Conservation (phyloP, 345 rosid genomes). For the Mallotus nudiflorus region DNA sequence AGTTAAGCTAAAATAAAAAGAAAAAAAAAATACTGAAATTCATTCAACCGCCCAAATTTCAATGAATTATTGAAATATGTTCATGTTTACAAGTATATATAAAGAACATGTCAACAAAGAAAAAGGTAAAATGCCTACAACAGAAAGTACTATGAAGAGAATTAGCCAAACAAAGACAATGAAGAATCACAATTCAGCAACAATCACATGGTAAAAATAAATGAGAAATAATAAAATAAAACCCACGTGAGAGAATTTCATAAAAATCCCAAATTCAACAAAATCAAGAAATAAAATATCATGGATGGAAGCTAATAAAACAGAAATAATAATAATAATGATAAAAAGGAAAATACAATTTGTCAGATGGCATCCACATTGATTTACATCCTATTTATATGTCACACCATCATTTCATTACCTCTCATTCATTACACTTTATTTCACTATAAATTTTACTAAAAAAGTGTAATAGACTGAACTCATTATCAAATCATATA, state of each 20-base stretch:
- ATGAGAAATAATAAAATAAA: neutral
- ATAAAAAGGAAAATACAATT: slow-evolving; percentile 48
- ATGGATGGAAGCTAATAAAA: slow-evolving; percentile 12
- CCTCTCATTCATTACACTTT: no score
- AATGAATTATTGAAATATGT: neutral
- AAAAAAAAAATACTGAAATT: no score
- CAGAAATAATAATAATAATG: neutral
- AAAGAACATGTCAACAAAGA: no score
- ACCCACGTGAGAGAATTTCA: neutral
- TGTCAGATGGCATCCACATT: no score
- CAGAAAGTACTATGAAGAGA: no score
- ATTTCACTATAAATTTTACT: no score
- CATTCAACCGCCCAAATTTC: neutral
- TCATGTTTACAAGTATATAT: neutral
- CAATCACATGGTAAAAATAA: neutral
- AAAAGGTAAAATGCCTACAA: no score
- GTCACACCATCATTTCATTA: no score
- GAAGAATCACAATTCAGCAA: neutral
- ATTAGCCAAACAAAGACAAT: neutral
- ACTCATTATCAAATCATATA: no score
- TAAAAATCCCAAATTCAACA: neutral
- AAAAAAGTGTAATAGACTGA: no score
- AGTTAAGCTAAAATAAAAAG: no score
- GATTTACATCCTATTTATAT: no score
- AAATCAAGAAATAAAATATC: neutral